These are phyloP conservation scores for Cordyceps militaris DNA, from an alignment of 2,329 filamentous ascomycete species.

Conservation along the genomic window DNA sequence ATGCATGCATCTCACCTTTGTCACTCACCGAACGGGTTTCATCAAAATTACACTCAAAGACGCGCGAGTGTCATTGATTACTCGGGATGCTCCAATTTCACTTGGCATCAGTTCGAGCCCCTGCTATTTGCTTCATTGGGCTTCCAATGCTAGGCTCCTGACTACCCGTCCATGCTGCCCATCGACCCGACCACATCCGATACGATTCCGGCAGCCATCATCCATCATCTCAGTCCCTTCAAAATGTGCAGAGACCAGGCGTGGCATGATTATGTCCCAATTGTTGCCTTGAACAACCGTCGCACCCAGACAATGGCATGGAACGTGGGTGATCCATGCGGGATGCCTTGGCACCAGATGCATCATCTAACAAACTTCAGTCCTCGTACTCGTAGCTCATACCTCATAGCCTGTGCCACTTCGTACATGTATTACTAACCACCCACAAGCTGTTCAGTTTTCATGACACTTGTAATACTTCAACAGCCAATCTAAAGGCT, in stretches of 20 bases:
- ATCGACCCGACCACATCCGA: neutral
- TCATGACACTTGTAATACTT: neutral
- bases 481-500: neutral
- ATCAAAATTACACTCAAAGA: neutral
- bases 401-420: neutral
- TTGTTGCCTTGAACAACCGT: neutral
- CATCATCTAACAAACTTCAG: neutral
- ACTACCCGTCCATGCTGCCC: neutral
- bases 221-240: neutral
- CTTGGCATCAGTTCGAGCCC: neutral
- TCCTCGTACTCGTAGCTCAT: neutral
- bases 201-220: neutral
- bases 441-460: neutral
- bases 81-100: neutral
- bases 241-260: neutral
- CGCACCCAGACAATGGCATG: neutral
- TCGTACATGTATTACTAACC: neutral
- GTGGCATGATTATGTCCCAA: neutral
- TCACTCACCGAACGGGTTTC: neutral
- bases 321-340: neutral
- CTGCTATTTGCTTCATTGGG: neutral
- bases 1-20: neutral
- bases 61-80: neutral
- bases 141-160: neutral
- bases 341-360: neutral